A percentile compares a stretch with the other conserved stretches of the same genome.
Conservation (phyloP, 169 alveolate species). For the Plasmodium falciparum region DNA sequence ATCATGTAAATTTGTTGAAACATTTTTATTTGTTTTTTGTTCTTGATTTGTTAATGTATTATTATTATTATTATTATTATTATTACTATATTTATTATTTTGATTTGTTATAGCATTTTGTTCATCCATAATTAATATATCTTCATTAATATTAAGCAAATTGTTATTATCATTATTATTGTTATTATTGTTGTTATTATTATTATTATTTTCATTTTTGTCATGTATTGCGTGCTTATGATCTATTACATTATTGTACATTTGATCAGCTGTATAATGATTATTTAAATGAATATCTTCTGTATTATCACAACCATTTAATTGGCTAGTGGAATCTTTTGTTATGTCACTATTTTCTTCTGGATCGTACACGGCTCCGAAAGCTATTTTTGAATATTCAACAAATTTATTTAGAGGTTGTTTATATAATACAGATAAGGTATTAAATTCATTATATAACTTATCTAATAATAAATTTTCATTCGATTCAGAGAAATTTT, state of each 20-base stretch:
- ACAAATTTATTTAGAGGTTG: slow-evolving; percentile 56
- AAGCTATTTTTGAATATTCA: slow-evolving; percentile 58
- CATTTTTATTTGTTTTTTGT: not conserved
- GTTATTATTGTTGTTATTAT: not conserved
- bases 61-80: not conserved
- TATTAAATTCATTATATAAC: slow-evolving; percentile 64
- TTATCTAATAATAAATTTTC: slow-evolving; percentile 74
- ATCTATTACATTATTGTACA: too few relatives aligned
- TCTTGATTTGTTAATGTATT: not conserved
- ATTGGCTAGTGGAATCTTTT: not conserved
- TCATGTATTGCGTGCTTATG: not conserved
- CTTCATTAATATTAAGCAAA: slow-evolving; percentile 39
- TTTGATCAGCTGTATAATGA: not conserved
- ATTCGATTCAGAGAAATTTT: slow-evolving; percentile 70
- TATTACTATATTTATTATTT: not conserved
- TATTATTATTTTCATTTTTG: not conserved
- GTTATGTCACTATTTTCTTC: slow-evolving; percentile 42
- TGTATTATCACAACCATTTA: not conserved
- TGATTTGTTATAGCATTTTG: not conserved
- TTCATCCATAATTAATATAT: slow-evolving; percentile 18
- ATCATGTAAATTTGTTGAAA: not conserved
- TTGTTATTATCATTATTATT: slow-evolving; percentile 7
- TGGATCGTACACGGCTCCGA: slow-evolving; percentile 61
- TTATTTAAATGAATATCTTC: slow-evolving; percentile 12
- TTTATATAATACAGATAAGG: slow-evolving; percentile 70